phyloP scores from a whole-genome alignment of 495 filamentous ascomycete genomes.

The Aspergillus hancockii region DNA sequence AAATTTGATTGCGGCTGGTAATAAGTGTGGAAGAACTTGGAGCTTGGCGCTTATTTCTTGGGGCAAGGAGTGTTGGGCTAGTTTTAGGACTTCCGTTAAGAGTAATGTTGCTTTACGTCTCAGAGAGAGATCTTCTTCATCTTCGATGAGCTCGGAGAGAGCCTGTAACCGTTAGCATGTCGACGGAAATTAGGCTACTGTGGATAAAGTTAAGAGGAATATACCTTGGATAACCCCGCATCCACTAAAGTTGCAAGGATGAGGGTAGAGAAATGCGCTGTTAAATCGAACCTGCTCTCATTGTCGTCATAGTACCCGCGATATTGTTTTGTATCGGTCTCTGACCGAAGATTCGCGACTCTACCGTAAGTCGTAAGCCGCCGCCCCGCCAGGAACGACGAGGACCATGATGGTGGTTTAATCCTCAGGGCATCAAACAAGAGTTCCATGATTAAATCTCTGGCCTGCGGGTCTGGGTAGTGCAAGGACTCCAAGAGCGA shows the following conservation, averaged over 20 bases:
- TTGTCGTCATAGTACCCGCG: conserved; percentile 59
- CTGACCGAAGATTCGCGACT: conserved; percentile 81
- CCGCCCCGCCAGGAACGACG: conserved; percentile 89
- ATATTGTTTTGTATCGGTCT: conserved; percentile 47
- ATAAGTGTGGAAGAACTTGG: conserved; percentile 81
- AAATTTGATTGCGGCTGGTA: conserved; percentile 72
- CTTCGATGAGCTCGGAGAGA: conserved; percentile 65
- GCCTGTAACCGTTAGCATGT: conserved; percentile 41
- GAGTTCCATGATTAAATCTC: conserved; percentile 77
- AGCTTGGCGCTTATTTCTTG: conserved; percentile 72
- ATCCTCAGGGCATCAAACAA: conserved; percentile 90
- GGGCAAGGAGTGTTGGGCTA: conserved; percentile 83
- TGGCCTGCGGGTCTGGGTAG: conserved; percentile 63
- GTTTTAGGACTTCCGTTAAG: conserved; percentile 84
- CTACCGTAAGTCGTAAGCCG: conserved; percentile 92
- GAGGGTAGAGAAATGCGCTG: conserved; percentile 92
- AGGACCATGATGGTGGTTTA: conserved; percentile 94
- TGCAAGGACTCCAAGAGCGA: conserved; percentile 81
- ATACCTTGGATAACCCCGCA: conserved; percentile 73
- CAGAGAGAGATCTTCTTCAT: conserved; percentile 70
- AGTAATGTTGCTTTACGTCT: conserved; percentile 88
- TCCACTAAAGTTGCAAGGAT: conserved; percentile 83
- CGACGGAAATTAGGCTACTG: neutral
- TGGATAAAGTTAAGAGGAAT: conserved; percentile 12
- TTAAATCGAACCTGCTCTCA: conserved; percentile 72